phyloP scores from a whole-genome alignment of 1,284 basidiomycete genomes.

The Marasmius oreades region DNA sequence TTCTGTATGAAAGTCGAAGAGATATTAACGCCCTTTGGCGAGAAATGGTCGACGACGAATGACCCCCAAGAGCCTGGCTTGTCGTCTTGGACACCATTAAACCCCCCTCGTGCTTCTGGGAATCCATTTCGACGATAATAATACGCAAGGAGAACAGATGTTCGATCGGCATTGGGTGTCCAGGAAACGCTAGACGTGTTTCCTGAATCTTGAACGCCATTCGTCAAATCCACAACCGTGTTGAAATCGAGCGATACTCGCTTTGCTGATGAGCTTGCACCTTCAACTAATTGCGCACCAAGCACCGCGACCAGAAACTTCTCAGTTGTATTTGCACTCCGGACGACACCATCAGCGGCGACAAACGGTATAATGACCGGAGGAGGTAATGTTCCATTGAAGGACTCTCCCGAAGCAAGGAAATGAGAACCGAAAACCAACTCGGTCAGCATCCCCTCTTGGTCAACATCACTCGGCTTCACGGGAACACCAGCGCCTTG shows the following conservation, averaged over 20 bases:
- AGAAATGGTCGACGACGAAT: conserved; percentile 18
- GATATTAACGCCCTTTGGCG: conserved; percentile 16
- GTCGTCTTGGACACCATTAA: conserved; percentile 12
- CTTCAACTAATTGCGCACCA: conserved; percentile 13
- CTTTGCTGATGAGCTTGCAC: conserved; percentile 6
- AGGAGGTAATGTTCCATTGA: conserved; percentile 12
- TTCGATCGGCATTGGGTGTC: conserved; percentile 11
- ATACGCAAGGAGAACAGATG: conserved; percentile 16
- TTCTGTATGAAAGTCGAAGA: conserved; percentile 15
- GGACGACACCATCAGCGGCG: conserved; percentile 7
- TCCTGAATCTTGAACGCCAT: conserved; percentile 3
- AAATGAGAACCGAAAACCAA: conserved; percentile 18
- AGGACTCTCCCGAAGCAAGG: conserved; percentile 11
- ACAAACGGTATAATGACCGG: conserved; percentile 13
- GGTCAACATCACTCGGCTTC: conserved; percentile 15
- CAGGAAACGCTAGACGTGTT: conserved; percentile 7
- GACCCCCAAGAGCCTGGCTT: conserved; percentile 19
- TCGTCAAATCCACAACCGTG: conserved; percentile 16
- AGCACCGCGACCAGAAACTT: conserved; percentile 15
- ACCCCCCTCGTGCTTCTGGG: conserved; percentile 15
- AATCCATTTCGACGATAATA: conserved; percentile 18
- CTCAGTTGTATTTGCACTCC: conserved; percentile 14
- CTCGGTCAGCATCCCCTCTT: conserved; percentile 19
- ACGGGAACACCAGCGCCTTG: conserved; percentile 19
- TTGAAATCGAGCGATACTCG: conserved; percentile 17